These are phyloP conservation scores for Suillus tomentosus DNA, from an alignment of 768 basidiomycete genomes.

Conservation along the genomic window DNA sequence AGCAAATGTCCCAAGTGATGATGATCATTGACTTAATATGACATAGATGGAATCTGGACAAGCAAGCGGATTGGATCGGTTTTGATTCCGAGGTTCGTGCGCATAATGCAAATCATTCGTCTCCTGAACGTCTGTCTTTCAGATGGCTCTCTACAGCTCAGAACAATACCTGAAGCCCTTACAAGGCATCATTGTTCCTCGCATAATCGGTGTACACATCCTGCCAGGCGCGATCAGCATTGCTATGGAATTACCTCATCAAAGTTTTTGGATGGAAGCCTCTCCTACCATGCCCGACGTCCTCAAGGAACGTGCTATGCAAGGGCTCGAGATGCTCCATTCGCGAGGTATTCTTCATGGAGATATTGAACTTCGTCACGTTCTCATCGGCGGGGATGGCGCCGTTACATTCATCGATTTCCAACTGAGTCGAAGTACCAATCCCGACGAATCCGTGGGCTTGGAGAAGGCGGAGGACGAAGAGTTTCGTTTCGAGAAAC, in stretches of 20 bases:
- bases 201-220: slow-evolving; percentile 51
- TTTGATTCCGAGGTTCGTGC: slow-evolving; percentile 41
- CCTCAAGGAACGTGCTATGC: slow-evolving; percentile 54
- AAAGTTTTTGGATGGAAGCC: slow-evolving; percentile 63
- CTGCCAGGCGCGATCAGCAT: slow-evolving; percentile 40
- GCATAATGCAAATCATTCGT: slow-evolving; percentile 12
- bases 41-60: slow-evolving; percentile 35
- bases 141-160: slow-evolving; percentile 57
- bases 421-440: slow-evolving; percentile 39
- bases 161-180: slow-evolving; percentile 47
- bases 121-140: slow-evolving; percentile 11
- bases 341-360: slow-evolving; percentile 50
- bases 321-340: slow-evolving; percentile 52
- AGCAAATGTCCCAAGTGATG: slow-evolving; percentile 13
- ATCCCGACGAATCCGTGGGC: slow-evolving; percentile 33
- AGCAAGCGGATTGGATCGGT: slow-evolving; percentile 38
- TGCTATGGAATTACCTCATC: slow-evolving; percentile 58
- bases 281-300: slow-evolving; percentile 55
- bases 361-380: slow-evolving; percentile 49
- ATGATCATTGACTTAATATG: background rate
- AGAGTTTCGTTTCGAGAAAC: slow-evolving; percentile 53
- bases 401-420: slow-evolving; percentile 59
- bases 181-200: slow-evolving; percentile 55
- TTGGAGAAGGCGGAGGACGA: slow-evolving; percentile 39
- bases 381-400: slow-evolving; percentile 57